phyloP scores from a whole-genome alignment of 352 stramenopile species.

The Pythium phragmitis region DNA sequence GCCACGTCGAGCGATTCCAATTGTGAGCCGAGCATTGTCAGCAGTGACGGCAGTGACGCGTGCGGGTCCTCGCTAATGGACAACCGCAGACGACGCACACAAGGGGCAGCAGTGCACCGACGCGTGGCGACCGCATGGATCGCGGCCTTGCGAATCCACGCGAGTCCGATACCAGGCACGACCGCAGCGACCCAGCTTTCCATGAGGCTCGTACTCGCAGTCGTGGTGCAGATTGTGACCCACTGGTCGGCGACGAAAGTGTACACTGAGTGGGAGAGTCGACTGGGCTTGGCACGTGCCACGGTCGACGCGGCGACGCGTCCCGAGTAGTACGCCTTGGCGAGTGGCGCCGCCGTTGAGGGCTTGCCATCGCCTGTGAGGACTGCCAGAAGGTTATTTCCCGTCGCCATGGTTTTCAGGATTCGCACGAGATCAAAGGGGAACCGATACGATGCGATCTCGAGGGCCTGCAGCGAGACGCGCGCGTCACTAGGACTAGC shows the following conservation, averaged over 20 bases:
- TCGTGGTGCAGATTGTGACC: neutral
- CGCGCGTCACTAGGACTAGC: neutral
- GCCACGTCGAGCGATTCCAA: slow-evolving; percentile 1
- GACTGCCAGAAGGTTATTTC: neutral
- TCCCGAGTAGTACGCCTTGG: neutral
- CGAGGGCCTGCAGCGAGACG: neutral
- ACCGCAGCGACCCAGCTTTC: neutral
- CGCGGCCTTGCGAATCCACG: neutral
- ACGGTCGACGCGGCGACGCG: neutral
- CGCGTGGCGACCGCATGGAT: neutral
- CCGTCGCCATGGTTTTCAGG: neutral
- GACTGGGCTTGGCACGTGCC: neutral
- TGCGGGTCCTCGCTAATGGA: neutral
- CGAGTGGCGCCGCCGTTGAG: neutral
- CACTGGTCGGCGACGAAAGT: neutral
- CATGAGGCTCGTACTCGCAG: neutral
- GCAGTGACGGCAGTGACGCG: neutral
- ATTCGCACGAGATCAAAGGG: neutral
- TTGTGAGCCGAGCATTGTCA: neutral
- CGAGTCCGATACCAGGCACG: neutral
- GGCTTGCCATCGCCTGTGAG: neutral
- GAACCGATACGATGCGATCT: neutral
- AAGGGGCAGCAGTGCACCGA: neutral
- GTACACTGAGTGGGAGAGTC: slow-evolving; percentile 3
- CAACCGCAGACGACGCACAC: neutral